Evolutionary conservation across 1,139 yeast species (phyloP).

Genomic region (Pichia sp.): DNA sequence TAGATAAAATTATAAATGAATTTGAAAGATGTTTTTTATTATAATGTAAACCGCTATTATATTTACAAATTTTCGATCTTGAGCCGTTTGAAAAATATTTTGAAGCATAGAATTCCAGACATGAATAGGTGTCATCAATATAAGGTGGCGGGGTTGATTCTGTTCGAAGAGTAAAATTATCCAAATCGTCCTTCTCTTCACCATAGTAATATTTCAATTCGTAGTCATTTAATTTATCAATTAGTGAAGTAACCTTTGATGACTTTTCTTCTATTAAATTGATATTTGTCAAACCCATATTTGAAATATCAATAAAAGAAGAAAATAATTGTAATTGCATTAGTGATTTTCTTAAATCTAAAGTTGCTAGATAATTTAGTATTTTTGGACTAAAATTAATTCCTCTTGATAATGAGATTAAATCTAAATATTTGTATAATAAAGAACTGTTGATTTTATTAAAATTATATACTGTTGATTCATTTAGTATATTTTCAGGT

Average conservation of each 20-base stretch:
- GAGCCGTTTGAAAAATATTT: constrained; percentile 22
- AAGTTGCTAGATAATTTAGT: constrained; percentile 12
- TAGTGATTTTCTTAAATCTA: constrained; percentile 24
- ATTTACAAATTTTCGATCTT: constrained; percentile 18
- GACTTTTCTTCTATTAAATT: background rate
- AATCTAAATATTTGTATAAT: constrained; percentile 21
- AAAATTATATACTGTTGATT: constrained; percentile 25
- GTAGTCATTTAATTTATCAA: background rate
- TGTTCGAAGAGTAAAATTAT: too few relatives aligned
- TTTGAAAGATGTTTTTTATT: constrained; percentile 19
- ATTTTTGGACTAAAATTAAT: constrained; percentile 18
- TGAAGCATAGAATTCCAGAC: constrained; percentile 25
- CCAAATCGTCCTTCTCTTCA: too few relatives aligned
- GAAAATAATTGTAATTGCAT: constrained; percentile 27
- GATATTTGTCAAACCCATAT: constrained; percentile 17
- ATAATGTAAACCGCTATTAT: constrained; percentile 20
- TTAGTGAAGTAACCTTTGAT: background rate
- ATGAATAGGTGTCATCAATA: background rate
- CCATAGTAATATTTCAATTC: background rate
- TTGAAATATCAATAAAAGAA: constrained; percentile 13
- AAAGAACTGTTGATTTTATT: constrained; percentile 5
- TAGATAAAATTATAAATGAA: constrained; percentile 17
- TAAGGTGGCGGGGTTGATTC: background rate
- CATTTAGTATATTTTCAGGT: constrained; percentile 47
- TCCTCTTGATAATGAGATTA: constrained; percentile 24